phyloP scores from a whole-genome alignment of 768 basidiomycete species.

The Mrakia blollopis region DNA sequence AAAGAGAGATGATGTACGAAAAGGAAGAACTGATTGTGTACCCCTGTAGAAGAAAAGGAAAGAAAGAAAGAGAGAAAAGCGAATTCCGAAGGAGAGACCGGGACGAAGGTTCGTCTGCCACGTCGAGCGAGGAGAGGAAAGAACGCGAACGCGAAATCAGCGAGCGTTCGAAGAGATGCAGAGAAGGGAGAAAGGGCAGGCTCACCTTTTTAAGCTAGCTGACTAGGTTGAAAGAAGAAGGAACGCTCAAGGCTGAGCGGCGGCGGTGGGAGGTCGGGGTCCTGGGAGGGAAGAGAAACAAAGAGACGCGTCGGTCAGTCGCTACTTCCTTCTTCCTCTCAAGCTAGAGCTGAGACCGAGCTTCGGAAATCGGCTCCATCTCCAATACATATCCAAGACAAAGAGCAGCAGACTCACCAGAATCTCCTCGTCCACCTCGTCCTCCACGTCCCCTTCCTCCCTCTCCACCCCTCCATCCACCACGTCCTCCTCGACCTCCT shows the following conservation, averaged over 20 bases:
- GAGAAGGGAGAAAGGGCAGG: neutral
- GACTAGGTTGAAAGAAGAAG: neutral
- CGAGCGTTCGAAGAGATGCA: neutral
- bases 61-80: neutral
- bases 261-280: constrained; percentile 3
- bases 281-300: neutral
- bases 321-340: neutral
- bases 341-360: neutral
- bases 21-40: neutral
- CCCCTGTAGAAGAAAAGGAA: neutral
- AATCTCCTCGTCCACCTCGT: constrained; percentile 7
- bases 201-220: neutral
- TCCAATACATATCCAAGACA: neutral
- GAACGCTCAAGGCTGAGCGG: constrained; percentile 1
- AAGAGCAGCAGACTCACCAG: neutral
- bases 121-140: neutral
- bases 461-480: neutral
- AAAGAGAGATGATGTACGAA: neutral
- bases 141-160: neutral
- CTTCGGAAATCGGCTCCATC: no score
- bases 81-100: neutral
- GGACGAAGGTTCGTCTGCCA: neutral
- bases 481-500: neutral
- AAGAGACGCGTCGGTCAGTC: neutral
- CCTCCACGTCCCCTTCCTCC: neutral